These are phyloP conservation scores for Cryphonectria radicalis DNA, from an alignment of 2,329 filamentous ascomycete genomes.

Conservation along the genomic window DNA sequence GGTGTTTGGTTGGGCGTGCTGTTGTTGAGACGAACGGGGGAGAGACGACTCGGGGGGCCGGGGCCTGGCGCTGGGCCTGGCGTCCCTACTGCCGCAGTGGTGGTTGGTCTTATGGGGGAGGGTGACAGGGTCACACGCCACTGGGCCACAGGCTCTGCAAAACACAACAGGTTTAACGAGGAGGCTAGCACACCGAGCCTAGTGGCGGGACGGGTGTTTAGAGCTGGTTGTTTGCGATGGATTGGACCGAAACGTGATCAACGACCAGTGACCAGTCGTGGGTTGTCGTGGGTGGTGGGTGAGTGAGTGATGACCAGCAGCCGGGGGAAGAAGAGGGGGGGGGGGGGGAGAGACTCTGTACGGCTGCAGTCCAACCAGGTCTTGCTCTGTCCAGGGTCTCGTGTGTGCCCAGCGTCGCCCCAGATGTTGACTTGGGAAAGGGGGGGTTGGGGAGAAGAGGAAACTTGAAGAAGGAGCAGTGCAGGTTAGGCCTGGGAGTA, in stretches of 20 bases:
- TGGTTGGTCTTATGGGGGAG: not conserved
- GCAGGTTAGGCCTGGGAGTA: not conserved
- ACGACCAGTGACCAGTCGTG: not conserved
- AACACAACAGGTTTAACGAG: constrained; percentile 10
- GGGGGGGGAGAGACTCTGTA: not conserved
- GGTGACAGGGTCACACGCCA: constrained; percentile 21
- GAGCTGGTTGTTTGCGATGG: not conserved
- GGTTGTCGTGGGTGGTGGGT: not conserved
- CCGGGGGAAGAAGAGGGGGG: too few relatives aligned
- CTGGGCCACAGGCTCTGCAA: constrained; percentile 4
- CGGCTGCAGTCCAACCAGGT: not conserved
- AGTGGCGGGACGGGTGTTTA: not conserved
- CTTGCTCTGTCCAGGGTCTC: not conserved
- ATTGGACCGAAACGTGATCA: constrained; percentile 6
- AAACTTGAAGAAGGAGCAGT: not conserved
- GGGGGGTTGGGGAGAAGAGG: not conserved
- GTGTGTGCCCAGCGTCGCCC: not conserved
- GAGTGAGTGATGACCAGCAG: not conserved
- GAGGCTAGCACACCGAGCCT: not conserved
- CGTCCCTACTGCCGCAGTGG: constrained; percentile 1
- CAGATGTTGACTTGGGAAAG: not conserved
- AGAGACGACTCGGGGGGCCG: constrained; percentile 2
- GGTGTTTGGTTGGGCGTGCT: constrained; percentile 1
- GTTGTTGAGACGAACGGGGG: constrained; percentile 11
- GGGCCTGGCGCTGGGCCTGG: not conserved